A percentile compares a stretch with the other conserved stretches of the same genome.
These are phyloP conservation scores for Suillus plorans DNA, from an alignment of 768 basidiomycete species.

Conservation along the genomic window DNA sequence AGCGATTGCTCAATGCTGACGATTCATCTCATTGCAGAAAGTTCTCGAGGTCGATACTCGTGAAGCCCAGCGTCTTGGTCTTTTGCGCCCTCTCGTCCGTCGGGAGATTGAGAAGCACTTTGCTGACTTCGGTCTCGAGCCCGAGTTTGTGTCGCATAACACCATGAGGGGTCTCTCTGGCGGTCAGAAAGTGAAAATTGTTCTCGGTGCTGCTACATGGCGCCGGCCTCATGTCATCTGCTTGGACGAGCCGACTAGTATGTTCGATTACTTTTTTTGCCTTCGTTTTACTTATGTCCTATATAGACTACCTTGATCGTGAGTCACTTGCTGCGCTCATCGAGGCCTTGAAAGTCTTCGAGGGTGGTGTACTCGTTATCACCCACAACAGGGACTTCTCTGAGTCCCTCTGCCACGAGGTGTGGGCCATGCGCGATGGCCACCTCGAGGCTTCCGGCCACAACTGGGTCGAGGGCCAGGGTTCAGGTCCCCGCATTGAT, in stretches of 20 bases:
- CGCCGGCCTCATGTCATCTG: conserved; percentile 97
- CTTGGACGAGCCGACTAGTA: conserved; percentile 94
- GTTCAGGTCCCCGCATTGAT: conserved; percentile 92
- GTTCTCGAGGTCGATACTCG: conserved; percentile 96
- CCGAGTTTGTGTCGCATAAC: conserved; percentile 99
- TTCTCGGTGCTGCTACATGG: conserved; percentile 98
- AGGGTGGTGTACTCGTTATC: conserved; percentile 97
- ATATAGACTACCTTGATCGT: conserved; percentile 93
- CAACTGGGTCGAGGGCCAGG: conserved; percentile 99
- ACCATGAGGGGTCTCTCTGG: conserved; percentile 98
- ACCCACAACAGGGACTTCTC: conserved; percentile 99
- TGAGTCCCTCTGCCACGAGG: conserved; percentile 95
- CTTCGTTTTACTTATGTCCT: background rate
- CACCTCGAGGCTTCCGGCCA: conserved; percentile 94
- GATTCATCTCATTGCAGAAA: conserved; percentile 52
- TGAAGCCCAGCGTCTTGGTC: conserved; percentile 94
- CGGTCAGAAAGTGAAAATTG: conserved; percentile 99
- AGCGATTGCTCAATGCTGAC: background rate
- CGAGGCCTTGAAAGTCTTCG: conserved; percentile 95
- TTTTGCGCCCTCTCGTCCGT: conserved; percentile 94
- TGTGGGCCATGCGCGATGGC: conserved; percentile 99
- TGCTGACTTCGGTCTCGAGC: conserved; percentile 97
- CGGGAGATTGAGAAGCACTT: conserved; percentile 99
- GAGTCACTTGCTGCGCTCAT: conserved; percentile 99
- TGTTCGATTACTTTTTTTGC: conserved; percentile 23